Base-by-base conservation (phyloP, 1,284 basidiomycete genomes). In the Ustilago nuda region DNA sequence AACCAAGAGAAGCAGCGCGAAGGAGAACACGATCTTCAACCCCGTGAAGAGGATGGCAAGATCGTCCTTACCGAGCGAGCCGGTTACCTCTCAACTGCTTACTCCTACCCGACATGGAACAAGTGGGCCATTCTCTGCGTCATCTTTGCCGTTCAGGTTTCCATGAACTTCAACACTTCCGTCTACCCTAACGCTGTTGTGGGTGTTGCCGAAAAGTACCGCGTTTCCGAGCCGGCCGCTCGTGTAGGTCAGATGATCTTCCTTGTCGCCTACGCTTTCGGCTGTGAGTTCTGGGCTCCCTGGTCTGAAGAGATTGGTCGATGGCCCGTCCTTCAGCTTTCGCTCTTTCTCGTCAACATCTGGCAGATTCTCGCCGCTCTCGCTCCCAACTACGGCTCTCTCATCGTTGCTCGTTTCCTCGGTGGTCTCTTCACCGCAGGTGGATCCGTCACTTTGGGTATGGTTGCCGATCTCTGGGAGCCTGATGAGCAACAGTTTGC, bases 391-490 rank as follows among this genome's bases (percentile, higher is more conserved):
- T 86, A 79, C 43, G 79, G 64, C 23, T 78, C 81, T 17, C 54
- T 87, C 35, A 74, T 86, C 35, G 82, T 83, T n/a, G 82, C 79
- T 12, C 75, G 86, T 39, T 80, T 81, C 57, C 70, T 87, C 19
- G 86, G 85, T 43, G 86, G 86, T 76, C 72, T 86, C n/a, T 84
- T 60, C 52, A 83, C 82, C 5, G 86, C 86, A 4, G 83, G 87
- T 27, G 87, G 87, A 8, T 86, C 85, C 27, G 87, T 88, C 41
- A 88, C 87, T 2, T 78, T 87, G 1, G 87, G 87, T 33, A 87
- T 87, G 82, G 86, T 85, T 17, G 85, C 86, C n/a, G 86, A 87
- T 50, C 50, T 87, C 46, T 87, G 68, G 62, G 82, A 84, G 36
- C 62, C 83, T 13, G 83, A 87, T 35, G 78, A 79, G 55, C 86